Conservation (phyloP, 805 yeast genomes). For the Kluyveromyces starmeri region DNA sequence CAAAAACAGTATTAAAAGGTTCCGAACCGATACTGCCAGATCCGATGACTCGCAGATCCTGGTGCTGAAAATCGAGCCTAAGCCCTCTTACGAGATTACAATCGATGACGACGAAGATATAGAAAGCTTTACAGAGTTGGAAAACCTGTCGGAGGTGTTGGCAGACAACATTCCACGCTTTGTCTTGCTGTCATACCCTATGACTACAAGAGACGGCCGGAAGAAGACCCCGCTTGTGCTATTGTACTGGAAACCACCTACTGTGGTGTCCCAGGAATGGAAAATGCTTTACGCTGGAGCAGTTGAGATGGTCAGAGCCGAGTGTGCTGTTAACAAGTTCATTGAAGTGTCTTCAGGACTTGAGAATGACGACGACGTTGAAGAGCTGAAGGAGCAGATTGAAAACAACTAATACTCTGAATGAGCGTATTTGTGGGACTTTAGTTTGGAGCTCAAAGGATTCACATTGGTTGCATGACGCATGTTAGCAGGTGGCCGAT, state of each 20-base stretch:
- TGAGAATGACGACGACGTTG: constrained; percentile 27
- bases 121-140: constrained; percentile 38
- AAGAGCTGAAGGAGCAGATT: constrained; percentile 31
- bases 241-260: constrained; percentile 83
- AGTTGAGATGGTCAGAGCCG: constrained; percentile 65
- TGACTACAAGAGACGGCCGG: constrained; percentile 61
- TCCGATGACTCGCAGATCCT: constrained; percentile 52
- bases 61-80: constrained; percentile 31
- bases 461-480: no score
- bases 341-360: constrained; percentile 29
- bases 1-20: constrained; percentile 50
- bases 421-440: neutral
- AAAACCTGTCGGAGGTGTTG: constrained; percentile 60
- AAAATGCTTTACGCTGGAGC: constrained; percentile 92
- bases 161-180: constrained; percentile 80
- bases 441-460: no score
- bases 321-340: constrained; percentile 58
- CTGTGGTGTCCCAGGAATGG: constrained; percentile 63
- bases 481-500: no score
- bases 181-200: constrained; percentile 68
- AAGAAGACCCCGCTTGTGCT: constrained; percentile 65
- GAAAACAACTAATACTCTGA: constrained; percentile 13
- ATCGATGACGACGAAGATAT: constrained; percentile 39
- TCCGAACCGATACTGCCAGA: constrained; percentile 65
- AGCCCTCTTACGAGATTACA: constrained; percentile 26